Base-by-base conservation (phyloP, 2,329 filamentous ascomycete species). In the Fusarium guadeloupense region DNA sequence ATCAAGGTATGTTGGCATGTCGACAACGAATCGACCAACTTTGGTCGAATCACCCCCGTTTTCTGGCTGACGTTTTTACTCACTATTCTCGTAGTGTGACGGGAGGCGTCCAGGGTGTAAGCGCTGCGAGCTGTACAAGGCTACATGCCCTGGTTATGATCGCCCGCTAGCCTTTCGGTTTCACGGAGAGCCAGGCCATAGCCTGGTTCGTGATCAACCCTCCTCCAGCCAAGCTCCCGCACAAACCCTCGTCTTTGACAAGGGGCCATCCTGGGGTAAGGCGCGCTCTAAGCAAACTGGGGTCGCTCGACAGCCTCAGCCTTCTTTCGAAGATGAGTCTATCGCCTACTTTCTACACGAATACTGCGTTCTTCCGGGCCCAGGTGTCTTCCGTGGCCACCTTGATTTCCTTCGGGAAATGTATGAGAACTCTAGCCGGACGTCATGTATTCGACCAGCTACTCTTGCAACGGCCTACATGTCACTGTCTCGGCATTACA, bases 91-190 rank as follows among this genome's bases (percentile, higher is more conserved):
- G 8, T 31, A 63, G 59, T 63, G 59, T 6, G 59, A 63, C 40
- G 59, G 47, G 8, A 35, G 59, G 37, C 54, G 59, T 17, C 59
- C 59, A 17, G 54, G 54, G 46, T 63, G 59, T 34, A 56, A 46
- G 37, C 59, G 59, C 7, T 63, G 59, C 17, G 59, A 63, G 35
- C 35, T 62, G 8, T 62, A 62, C 47, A 51, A 59, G 37, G 53
- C 54, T 21, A 34, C 43, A 12, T 63, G 59, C 59, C 59, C 59
- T 26, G 59, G 59, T 4, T 63, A 63, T 59, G 52, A 63, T 44
- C 59, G 59, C 17, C 46, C 58, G 17, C 28, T 63, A 54, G 59
- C 43, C 21, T 41, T 63, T 45, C 59, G 59, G n/a, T 63, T 63
- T 14, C 59, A 63, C 25, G 46, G 59, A 19, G 35, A 59, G 43